Evolutionary conservation across 768 basidiomycete species (phyloP).

Genomic region (Macrolepiota fuliginosa): DNA sequence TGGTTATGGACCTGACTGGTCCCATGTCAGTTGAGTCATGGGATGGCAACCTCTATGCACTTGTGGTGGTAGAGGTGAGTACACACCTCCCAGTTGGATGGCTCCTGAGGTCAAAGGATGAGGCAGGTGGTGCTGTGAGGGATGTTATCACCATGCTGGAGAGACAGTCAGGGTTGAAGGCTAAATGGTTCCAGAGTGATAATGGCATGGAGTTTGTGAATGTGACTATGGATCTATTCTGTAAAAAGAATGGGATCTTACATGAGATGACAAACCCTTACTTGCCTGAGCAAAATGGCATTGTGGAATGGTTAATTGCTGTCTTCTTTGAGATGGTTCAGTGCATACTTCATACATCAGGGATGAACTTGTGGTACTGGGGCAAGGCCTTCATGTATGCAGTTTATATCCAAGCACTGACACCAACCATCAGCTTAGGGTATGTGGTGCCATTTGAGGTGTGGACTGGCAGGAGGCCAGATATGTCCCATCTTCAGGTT

Average conservation of each 20-base stretch:
- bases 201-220: slow-evolving; percentile 32
- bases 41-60: slow-evolving; percentile 25
- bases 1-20: too few species aligned
- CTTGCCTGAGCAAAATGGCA: slow-evolving; percentile 34
- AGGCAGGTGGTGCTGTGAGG: slow-evolving; percentile 24
- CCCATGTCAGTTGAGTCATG: too few species aligned
- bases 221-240: slow-evolving; percentile 18
- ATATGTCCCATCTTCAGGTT: too few species aligned
- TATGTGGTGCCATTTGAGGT: too few species aligned
- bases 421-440: slow-evolving; percentile 18
- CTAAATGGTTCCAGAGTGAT: slow-evolving; percentile 18
- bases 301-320: slow-evolving; percentile 35
- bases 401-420: slow-evolving; percentile 22
- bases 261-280: slow-evolving; percentile 24
- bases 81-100: slow-evolving; percentile 17
- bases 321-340: too few species aligned
- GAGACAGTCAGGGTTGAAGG: slow-evolving; percentile 13
- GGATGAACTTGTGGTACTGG: too few species aligned
- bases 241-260: too few species aligned
- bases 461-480: too few species aligned
- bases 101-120: slow-evolving; percentile 23
- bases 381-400: slow-evolving; percentile 17
- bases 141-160: slow-evolving; percentile 18
- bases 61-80: slow-evolving; percentile 27
- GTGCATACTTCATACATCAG: too few species aligned